A percentile compares a stretch with the other conserved stretches of the same genome.
Conservation (phyloP, 495 filamentous ascomycete genomes). For the Penicillium flavigenum region DNA sequence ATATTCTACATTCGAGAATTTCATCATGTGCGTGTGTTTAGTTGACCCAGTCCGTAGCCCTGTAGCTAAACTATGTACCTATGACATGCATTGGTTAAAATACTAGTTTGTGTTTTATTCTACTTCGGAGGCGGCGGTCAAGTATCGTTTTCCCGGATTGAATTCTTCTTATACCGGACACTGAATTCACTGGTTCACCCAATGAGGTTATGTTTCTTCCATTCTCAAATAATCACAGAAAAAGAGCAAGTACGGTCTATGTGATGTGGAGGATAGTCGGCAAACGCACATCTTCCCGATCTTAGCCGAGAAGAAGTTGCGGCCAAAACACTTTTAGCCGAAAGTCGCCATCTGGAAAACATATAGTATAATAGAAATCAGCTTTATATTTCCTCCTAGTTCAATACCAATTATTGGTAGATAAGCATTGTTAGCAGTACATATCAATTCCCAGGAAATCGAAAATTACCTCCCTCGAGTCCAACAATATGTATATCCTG, state of each 20-base stretch:
- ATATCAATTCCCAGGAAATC: too few relatives aligned
- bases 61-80: too few relatives aligned
- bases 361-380: too few relatives aligned
- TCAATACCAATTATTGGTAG: too few relatives aligned
- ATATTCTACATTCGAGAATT: neutral
- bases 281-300: neutral
- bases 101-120: neutral
- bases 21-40: neutral
- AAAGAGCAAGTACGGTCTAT: neutral
- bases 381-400: too few relatives aligned
- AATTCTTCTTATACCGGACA: neutral
- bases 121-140: neutral
- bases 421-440: too few relatives aligned
- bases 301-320: neutral
- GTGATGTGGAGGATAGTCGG: neutral
- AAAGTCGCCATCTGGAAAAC: neutral
- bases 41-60: too few relatives aligned
- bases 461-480: too few relatives aligned
- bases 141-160: constrained; percentile 2
- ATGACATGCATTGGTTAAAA: neutral
- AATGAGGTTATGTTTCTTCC: neutral
- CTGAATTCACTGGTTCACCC: neutral
- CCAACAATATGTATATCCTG: too few relatives aligned
- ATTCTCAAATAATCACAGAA: neutral
- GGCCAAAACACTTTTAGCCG: neutral